Base-by-base conservation (phyloP, 805 yeast species). In the Cyberlindnera maritima region DNA sequence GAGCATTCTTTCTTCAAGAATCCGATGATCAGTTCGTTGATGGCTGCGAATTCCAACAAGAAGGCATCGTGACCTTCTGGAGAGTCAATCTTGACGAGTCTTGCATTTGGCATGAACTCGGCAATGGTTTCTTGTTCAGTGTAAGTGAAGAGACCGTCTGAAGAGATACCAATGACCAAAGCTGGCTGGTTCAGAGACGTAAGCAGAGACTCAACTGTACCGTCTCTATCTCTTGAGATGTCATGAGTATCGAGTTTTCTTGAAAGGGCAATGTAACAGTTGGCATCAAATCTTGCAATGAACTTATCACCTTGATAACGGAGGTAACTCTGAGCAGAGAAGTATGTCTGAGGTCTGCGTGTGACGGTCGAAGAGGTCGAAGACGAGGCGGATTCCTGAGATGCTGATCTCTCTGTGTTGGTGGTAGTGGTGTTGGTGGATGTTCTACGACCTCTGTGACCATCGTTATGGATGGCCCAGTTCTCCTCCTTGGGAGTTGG, bases 61-160 rank as follows among this genome's bases (percentile, higher is more conserved):
- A 94, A 94, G 2, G 98, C 99, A 70, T 94, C 99, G 62, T 94
- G 99, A 15, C 99, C 99, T 58, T 94, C 99, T 12, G 92, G 94
- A 1, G 97, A 90, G 52, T 86, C 80, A 36, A 94, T 83, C 58
- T 81, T 80, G 55, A 83, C 81, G 54, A 94, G 70, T 7, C 57
- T 64, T 1, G 95, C 75, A 56, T 85, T 75, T 8, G 90, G 91
- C 49, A 94, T 77, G 59, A 81, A 70, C 35, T 80, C 77, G 2
- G 95, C 95, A 40, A 94, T 74, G 43, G 83, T 79, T 59, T 88
- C 88, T 67, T 94, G 99, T 67, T 94, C 99, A 18, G 91, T 79
- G 57, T 85, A 81, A 0, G 98, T 92, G 69, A 94, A 94, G 23
- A 94, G 71, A 0, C 97, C 98, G 66, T 94, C 99, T 1, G 96